Evolutionary conservation across 2,329 filamentous ascomycete genomes (phyloP), one percentile per base, ranked within the genome.

Genomic region (Colletotrichum navitas): DNA sequence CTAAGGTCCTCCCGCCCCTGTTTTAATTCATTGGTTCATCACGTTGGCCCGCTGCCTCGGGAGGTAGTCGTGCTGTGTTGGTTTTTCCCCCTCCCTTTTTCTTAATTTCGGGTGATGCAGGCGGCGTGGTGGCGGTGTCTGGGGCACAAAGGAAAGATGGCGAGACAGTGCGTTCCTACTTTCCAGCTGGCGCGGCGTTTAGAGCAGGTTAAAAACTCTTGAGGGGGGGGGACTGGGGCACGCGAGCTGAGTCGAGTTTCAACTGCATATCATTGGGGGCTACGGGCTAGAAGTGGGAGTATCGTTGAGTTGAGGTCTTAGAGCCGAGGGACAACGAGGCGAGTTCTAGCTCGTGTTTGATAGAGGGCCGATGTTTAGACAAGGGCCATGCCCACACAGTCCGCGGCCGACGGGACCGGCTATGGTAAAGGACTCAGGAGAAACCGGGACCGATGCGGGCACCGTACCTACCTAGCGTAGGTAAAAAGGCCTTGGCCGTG

Each of bases 311-410:
- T 29, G 21, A 18, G 8, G 16, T n/a, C 18, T 12, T 10, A 52
- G 39, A 16, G 45, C 49, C 24, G 12, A 1, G 47, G 14, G 6
- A 12, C 21, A 12, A n/a, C 34, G 47, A 26, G 34, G 52, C 41
- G 2, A 51, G 59, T 49, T 32, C 12, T 7, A 29, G 49, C 26
- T 21, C 49, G 16, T 32, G 49, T 52, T 29, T 52, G 26, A 52
- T 59, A 36, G 58, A 59, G 52, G 58, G 58, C 36, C 34, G n/a
- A 59, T 71, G 52, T 51, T 45, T 36, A 68, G 64, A 63, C 58
- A 52, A 34, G 43, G 64, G 26, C 21, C 34, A 68, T 62, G 43
- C 26, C n/a, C 45, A 47, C 45, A 47, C 61, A 39, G n/a, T 66
- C 49, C 41, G 55, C 36, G 21, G 43, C 63, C 63, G 36, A 55